A percentile compares a stretch with the other conserved stretches of the same genome.
These are phyloP conservation scores for Neonectria punicea DNA, from an alignment of 2,329 filamentous ascomycete genomes.

Conservation along the genomic window DNA sequence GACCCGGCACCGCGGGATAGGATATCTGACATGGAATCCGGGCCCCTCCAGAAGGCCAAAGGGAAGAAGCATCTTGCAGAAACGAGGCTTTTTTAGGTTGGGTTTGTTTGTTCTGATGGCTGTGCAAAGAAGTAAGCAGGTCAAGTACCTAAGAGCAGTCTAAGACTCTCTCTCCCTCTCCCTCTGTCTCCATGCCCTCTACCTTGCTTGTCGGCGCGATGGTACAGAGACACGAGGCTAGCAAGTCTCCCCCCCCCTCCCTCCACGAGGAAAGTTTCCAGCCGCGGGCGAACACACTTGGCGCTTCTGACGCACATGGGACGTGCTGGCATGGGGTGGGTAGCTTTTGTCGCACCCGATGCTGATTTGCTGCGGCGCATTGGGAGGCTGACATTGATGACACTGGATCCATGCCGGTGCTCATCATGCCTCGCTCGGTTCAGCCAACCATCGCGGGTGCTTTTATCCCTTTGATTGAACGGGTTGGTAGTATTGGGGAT, in stretches of 20 bases:
- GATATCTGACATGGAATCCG: conserved; percentile 27
- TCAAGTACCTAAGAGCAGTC: no score
- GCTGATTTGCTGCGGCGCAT: conserved; percentile 10
- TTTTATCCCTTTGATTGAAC: not conserved
- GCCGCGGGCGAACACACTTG: conserved; percentile 7
- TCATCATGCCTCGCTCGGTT: not conserved
- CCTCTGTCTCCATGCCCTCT: no score
- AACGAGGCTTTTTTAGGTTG: conserved; percentile 3
- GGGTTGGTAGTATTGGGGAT: conserved; percentile 8
- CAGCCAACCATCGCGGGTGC: conserved; percentile 10
- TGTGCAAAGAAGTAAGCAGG: not conserved
- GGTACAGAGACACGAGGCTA: conserved; percentile 7
- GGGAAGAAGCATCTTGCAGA: not conserved
- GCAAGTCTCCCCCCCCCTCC: not conserved
- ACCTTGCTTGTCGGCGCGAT: not conserved
- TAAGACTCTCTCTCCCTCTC: no score
- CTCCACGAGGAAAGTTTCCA: conserved; percentile 10
- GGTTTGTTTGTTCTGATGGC: not conserved
- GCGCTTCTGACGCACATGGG: conserved; percentile 10
- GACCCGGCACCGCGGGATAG: conserved; percentile 41
- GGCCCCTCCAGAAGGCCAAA: not conserved
- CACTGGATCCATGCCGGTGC: conserved; percentile 17
- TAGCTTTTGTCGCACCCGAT: conserved; percentile 12
- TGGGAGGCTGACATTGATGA: conserved; percentile 22
- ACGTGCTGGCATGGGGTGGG: conserved; percentile 3